Base-by-base conservation (phyloP, 805 yeast species). In the Ogataea pini region DNA sequence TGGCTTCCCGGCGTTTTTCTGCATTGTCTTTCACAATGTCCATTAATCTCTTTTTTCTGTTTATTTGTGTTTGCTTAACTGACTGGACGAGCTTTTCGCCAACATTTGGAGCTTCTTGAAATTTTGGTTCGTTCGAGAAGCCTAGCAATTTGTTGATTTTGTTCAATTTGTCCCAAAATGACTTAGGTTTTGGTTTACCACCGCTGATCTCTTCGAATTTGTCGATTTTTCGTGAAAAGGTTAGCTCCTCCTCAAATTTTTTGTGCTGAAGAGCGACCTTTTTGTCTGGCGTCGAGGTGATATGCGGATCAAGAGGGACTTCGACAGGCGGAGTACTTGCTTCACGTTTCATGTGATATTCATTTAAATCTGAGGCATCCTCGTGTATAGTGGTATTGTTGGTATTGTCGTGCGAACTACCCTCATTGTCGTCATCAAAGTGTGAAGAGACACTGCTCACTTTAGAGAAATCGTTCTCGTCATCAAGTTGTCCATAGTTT, bases 131-230 rank as follows among this genome's bases (percentile, higher is more conserved):
- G 24, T 28, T 16, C n/a, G 42, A 27, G 14, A 39, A 13, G 3
- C 42, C 42, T 24, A 39, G 46, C 14, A 48, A 29, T 14, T 38
- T 42, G 36, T 49, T 49, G 25, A 48, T 17, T 18, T 33, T 48
- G 10, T 38, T 13, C 36, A 50, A n/a, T 44, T 42, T 49, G 4
- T 36, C 42, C 50, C 57, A 51, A 29, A 49, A 46, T 10, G 54
- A 42, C 19, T 29, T 50, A 2, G 50, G 13, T 32, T 55, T 54
- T 1, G 58, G 52, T 16, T 46, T 49, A 18, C 61, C 55, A 2
- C 68, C 67, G 34, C 64, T 58, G 37, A 64, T 46, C 36, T 60
- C 53, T 48, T 65, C 70, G 49, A 58, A 65, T 46, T 54, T 64
- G 25, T 64, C 61, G 17, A 65, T 50, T 40, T 59, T 65, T 14